Evolutionary conservation across 1,284 basidiomycete genomes (phyloP), one percentile per base, ranked within the genome.

Genomic region (Pascua sp.): DNA sequence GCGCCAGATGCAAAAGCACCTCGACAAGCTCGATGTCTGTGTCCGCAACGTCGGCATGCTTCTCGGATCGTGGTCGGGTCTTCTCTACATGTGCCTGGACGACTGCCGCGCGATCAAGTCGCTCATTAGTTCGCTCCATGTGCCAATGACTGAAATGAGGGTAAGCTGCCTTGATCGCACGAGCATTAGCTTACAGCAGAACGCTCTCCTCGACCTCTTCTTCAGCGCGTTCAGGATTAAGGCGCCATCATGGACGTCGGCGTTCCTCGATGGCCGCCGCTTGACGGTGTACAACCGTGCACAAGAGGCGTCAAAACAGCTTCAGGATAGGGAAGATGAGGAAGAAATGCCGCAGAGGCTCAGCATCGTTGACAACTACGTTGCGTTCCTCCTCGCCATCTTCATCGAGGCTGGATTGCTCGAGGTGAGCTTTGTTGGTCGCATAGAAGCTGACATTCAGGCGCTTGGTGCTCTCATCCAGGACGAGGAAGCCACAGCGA

Each of bases 11-110:
- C 62, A 60, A 36, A 60, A 58, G 36, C 86, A 92, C 67, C 82
- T 84, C 8, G 90, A 91, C 45, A 83, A 85, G 47, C 87, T 98
- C 78, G 83, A 85, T 66, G 82, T 85, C 17, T 89, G 87, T 63
- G 82, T 88, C 4, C 86, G 84, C 65, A 85, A 95, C 49, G 86
- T 96, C 43, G 85, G 87, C 43, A 82, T 88, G 41, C 87, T 97
- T 80, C 76, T 99, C 49, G 84, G 89, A 47, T 92, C 90, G 11
- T 99, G 95, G 94, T 88, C 90, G 61, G 93, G 93, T 9, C 76
- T 98, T 38, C 86, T 98, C 81, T 98, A 97, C 73, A 86, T 97
- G 63, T 96, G 91, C 76, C 86, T 94, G 84, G 84, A 94, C 70
- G 84, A 91, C 66, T 88, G 89, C 80, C 81, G 85, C 16, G 91